Evolutionary conservation across 1,284 basidiomycete species (phyloP), one percentile per base, ranked within the genome.

Genomic region (Blastosporella zonata): DNA sequence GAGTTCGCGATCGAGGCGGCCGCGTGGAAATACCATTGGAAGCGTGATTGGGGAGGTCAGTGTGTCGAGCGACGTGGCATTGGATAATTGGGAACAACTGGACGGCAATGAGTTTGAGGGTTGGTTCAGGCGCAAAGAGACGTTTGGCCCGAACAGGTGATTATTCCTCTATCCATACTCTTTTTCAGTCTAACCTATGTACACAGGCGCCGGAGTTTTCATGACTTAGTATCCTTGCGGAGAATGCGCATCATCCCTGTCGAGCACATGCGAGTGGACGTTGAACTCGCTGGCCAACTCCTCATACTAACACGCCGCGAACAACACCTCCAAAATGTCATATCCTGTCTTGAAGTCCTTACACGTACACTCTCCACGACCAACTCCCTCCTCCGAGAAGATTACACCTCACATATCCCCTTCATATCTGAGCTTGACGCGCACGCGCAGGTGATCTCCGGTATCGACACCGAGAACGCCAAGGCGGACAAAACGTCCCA

Each of bases 221-320:
- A 84, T 53, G 81, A 82, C 62, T 59, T 78, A 1, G 58, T 66
- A 18, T 73, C 74, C 13, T 68, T 80, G 53, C 66, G 63, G 34
- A 67, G 66, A 36, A 62, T 73, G 42, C 69, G 69, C 21, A 67
- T 82, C 7, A 62, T 87, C 22, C 72, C 75, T 4, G 53, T 74
- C 10, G 82, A 88, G 42, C 71, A 75, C 57, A 84, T 90, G 84
- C 76, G 75, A 43, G 79, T 87, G 39, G 87, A 90, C 58, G 86
- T 89, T 29, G 86, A 85, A 55, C 70, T 90, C n/a, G 82, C 81
- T 58, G 84, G 82, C 2, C 82, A 90, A 60, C 63, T 85, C 40
- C 69, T 90, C 22, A 75, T 84, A 53, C 81, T 88, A 79, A 67
- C 66, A 28, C 69, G 87, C 37, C 74, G 87, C 55, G 81, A 85